phyloP scores from a whole-genome alignment of 2,329 filamentous ascomycete species.

The Scopulariopsis brevicaulis region DNA sequence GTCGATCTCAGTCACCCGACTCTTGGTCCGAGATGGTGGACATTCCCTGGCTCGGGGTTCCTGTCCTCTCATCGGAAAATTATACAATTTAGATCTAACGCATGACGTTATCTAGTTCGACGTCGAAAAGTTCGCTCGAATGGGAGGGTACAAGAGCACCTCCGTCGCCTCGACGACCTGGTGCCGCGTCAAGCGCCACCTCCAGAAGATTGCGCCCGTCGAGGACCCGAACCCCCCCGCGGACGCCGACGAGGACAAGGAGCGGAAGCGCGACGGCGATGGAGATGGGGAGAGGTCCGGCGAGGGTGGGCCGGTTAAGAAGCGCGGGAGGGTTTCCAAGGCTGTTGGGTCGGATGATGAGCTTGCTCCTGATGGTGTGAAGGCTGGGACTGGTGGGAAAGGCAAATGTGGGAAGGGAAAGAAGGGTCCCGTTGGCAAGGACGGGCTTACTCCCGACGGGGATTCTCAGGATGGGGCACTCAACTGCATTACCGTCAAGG shows the following conservation, averaged over 20 bases:
- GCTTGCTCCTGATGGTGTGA: neutral
- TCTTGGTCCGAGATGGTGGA: neutral
- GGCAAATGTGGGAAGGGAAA: neutral
- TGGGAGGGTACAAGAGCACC: neutral
- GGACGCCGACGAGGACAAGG: neutral
- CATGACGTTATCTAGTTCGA: neutral
- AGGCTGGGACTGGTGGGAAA: neutral
- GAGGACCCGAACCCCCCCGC: neutral
- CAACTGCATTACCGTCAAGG: neutral
- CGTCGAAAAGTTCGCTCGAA: neutral
- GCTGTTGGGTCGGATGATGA: neutral
- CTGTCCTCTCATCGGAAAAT: neutral
- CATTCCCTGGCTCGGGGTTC: neutral
- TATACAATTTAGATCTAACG: neutral
- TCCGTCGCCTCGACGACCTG: neutral
- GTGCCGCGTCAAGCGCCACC: conserved; percentile 1
- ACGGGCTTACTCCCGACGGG: neutral
- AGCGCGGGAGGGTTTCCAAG: neutral
- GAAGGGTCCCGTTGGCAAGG: neutral
- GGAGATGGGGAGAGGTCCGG: neutral
- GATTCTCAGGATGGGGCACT: neutral
- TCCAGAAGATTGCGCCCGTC: neutral
- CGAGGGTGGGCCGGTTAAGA: neutral
- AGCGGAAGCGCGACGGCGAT: neutral
- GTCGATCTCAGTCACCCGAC: neutral